A percentile compares a stretch with the other conserved stretches of the same genome.
Evolutionary conservation across 2,329 filamentous ascomycete species (phyloP).

Genomic region (Teratosphaeria nubilosa): DNA sequence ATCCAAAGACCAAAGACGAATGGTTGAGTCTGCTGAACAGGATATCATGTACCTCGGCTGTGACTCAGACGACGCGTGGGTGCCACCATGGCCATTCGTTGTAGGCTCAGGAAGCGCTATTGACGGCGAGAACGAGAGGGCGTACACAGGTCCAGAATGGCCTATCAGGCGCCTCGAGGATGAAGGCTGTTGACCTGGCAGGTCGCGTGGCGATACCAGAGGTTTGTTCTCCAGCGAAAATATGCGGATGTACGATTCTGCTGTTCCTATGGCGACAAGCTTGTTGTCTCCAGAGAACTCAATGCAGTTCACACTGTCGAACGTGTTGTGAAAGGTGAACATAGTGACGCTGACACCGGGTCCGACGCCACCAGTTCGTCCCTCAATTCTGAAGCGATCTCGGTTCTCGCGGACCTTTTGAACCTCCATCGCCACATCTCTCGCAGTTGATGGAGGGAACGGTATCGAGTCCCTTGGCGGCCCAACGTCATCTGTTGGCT

Average conservation of each 20-base stretch:
- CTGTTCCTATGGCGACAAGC: slow-evolving; percentile 78
- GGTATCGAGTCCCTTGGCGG: slow-evolving; percentile 72
- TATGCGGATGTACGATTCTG: slow-evolving; percentile 89
- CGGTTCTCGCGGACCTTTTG: slow-evolving; percentile 88
- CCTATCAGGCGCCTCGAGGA: slow-evolving; percentile 73
- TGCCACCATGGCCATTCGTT: slow-evolving; percentile 30
- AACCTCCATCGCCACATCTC: slow-evolving; percentile 89
- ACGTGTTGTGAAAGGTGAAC: slow-evolving; percentile 97
- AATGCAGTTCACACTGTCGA: slow-evolving; percentile 82
- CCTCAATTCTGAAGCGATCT: slow-evolving; percentile 81
- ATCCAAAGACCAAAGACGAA: slow-evolving; percentile 88
- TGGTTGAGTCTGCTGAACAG: slow-evolving; percentile 73
- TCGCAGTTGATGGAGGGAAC: slow-evolving; percentile 73
- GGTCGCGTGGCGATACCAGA: slow-evolving; percentile 56
- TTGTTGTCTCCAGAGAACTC: slow-evolving; percentile 89
- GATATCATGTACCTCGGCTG: slow-evolving; percentile 72
- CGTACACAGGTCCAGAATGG: slow-evolving; percentile 81
- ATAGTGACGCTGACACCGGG: slow-evolving; percentile 83
- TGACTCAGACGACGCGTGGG: slow-evolving; percentile 33
- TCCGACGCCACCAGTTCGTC: slow-evolving; percentile 69
- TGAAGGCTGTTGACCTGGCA: slow-evolving; percentile 47
- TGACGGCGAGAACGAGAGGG: slow-evolving; percentile 77
- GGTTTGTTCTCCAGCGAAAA: slow-evolving; percentile 84
- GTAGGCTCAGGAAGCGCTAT: slow-evolving; percentile 31
- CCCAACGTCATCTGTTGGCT: slow-evolving; percentile 77